Base-by-base conservation (phyloP, 2,329 filamentous ascomycete genomes). In the Pyrenophora graminea region DNA sequence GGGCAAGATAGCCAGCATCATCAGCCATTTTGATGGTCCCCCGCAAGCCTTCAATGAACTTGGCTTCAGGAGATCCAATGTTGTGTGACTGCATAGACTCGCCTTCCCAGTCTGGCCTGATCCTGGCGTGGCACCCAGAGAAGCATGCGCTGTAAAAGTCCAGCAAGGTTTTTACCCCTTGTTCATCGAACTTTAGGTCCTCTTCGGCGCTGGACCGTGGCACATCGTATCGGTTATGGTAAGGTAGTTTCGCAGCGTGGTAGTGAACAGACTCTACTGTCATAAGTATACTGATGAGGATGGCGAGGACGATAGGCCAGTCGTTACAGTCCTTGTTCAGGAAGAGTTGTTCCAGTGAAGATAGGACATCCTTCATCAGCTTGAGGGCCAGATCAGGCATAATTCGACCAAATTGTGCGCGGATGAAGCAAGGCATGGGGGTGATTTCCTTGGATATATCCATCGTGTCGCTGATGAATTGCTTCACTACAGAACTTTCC, bases 391-490 rank as follows among this genome's bases (percentile, higher is more conserved):
- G 61, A 3, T 17, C 39, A 3, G 73, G 70, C 65, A 75, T 72
- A 9, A 68, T 51, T 27, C 58, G 48, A 19, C 73, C 73, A 25
- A 75, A 64, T 44, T 75, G 72, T 0, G 71, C 59, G 39, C 73
- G 71, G 50, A 75, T 73, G 48, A 74, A 72, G 54, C 73, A 75
- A 1, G 73, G 73, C 1, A 67, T 72, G 6, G 70, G 67, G 1
- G 46, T 55, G 6, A 52, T 36, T 19, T 55, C 45, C 4, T 52
- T 36, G 4, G 59, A 21, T 2, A 59, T 21, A 1, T 56, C 9
- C 55, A 67, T 66, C 2, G 62, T 68, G 23, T 37, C 51, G 30
- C 47, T 48, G 3, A 66, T 50, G 1, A 70, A 52, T 27, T 66
- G 57, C 3, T 48, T 39, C 17, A 69, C 41, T 10, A 47, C 42